Evolutionary conservation across 371 early-diverging fungal species (phyloP).

Genomic region (Circinella umbellata): DNA sequence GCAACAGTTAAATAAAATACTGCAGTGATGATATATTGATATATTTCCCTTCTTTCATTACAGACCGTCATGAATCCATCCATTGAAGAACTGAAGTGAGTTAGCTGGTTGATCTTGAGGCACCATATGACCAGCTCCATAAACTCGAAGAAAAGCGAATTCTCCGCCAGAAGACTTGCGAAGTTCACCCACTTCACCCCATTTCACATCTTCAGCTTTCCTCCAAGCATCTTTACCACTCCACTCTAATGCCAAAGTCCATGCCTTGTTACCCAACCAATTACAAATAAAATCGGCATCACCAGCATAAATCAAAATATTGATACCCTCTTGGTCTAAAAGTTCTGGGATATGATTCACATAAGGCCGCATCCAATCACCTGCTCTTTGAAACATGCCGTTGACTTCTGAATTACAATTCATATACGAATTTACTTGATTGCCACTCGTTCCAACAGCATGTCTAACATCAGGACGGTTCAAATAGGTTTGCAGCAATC

Average conservation of each 20-base stretch:
- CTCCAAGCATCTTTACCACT: constrained; percentile 70
- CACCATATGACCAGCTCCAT: constrained; percentile 93
- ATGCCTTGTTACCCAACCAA: constrained; percentile 95
- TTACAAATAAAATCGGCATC: constrained; percentile 88
- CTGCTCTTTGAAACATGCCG: constrained; percentile 72
- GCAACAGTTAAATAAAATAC: no score
- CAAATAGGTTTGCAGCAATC: constrained; percentile 76
- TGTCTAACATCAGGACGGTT: constrained; percentile 81
- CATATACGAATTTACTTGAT: constrained; percentile 52
- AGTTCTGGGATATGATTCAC: constrained; percentile 74
- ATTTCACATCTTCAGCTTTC: constrained; percentile 63
- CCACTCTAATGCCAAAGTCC: constrained; percentile 86
- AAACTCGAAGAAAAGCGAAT: constrained; percentile 87
- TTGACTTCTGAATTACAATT: constrained; percentile 87
- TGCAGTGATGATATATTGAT: no score
- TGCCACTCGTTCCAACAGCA: constrained; percentile 66
- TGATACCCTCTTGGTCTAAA: constrained; percentile 77
- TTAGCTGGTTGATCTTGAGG: constrained; percentile 67
- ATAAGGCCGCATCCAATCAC: constrained; percentile 93
- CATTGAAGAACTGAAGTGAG: constrained; percentile 68
- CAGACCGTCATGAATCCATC: constrained; percentile 57
- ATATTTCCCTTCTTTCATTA: background rate
- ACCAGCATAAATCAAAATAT: constrained; percentile 90
- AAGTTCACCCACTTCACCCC: constrained; percentile 81
- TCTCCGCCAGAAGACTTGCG: constrained; percentile 63